A percentile compares a stretch with the other conserved stretches of the same genome.
Conservation (phyloP, 1,284 basidiomycete species). For the Leccinum cinnamomeum region DNA sequence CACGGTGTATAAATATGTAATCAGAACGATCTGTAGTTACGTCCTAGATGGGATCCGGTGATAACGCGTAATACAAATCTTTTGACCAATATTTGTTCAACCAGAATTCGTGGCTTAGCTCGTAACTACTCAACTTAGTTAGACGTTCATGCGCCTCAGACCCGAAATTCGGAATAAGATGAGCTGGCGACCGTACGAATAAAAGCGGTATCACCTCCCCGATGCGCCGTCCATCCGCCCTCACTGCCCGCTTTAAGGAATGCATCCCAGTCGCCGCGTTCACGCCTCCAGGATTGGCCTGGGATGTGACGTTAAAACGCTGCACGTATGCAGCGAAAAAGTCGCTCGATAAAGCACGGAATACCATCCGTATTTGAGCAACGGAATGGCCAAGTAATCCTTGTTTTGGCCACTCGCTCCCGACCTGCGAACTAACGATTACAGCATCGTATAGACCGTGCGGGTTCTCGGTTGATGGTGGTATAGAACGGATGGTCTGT, state of each 20-base stretch:
- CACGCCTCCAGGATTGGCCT: neutral
- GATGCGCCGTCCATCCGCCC: neutral
- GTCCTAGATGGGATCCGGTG: neutral
- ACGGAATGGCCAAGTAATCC: neutral
- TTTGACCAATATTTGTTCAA: slow-evolving; percentile 6
- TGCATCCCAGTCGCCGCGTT: neutral
- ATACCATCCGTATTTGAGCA: neutral
- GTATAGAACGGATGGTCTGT: neutral
- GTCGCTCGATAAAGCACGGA: neutral
- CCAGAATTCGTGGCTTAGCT: slow-evolving; percentile 2
- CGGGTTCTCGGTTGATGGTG: neutral
- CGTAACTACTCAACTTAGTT: neutral
- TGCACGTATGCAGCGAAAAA: neutral
- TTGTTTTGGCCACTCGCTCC: neutral
- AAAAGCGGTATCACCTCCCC: neutral
- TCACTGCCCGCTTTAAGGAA: neutral
- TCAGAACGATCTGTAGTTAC: neutral
- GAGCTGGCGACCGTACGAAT: neutral
- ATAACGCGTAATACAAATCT: neutral
- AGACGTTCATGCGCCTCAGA: neutral
- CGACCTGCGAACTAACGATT: neutral
- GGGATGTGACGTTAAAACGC: neutral
- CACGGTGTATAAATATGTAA: neutral
- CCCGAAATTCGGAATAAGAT: neutral
- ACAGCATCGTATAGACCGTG: neutral